Conservation (phyloP, 805 yeast species). For the Nakazawaea ernobii region DNA sequence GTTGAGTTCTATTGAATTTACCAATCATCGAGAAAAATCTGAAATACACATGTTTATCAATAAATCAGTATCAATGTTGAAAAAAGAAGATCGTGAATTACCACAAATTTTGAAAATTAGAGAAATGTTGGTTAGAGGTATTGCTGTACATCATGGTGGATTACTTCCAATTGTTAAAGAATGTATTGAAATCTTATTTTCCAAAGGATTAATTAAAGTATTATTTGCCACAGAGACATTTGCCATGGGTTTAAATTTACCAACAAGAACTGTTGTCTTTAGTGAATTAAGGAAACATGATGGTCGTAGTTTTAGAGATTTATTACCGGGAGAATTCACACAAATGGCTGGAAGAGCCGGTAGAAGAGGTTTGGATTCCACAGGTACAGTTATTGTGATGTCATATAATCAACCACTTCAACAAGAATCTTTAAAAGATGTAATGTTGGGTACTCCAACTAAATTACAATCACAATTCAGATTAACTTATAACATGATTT, state of each 20-base stretch:
- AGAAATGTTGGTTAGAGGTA: conserved; percentile 82
- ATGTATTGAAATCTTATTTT: conserved; percentile 85
- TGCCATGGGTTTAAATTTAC: conserved; percentile 97
- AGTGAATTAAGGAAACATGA: conserved; percentile 85
- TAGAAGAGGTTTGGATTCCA: conserved; percentile 88
- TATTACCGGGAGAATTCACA: conserved; percentile 94
- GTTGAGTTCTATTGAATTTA: conserved; percentile 67
- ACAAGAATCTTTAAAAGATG: conserved; percentile 61
- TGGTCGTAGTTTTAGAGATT: conserved; percentile 73
- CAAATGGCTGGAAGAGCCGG: conserved; percentile 99
- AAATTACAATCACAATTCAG: conserved; percentile 89
- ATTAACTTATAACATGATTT: conserved; percentile 91
- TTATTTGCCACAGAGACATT: conserved; percentile 96
- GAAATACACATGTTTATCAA: conserved; percentile 93
- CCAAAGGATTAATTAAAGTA: conserved; percentile 81
- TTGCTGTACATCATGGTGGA: conserved; percentile 96
- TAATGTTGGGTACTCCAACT: conserved; percentile 85
- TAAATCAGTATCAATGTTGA: conserved; percentile 78
- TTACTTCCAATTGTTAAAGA: conserved; percentile 89
- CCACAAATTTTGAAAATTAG: conserved; percentile 86
- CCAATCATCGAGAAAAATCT: conserved; percentile 78
- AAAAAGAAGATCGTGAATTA: conserved; percentile 85
- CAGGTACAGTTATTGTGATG: conserved; percentile 94
- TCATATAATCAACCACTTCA: conserved; percentile 63
- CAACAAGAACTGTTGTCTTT: conserved; percentile 94